phyloP scores from a whole-genome alignment of 2,329 filamentous ascomycete species.

The Torrubiella hemipterigena region DNA sequence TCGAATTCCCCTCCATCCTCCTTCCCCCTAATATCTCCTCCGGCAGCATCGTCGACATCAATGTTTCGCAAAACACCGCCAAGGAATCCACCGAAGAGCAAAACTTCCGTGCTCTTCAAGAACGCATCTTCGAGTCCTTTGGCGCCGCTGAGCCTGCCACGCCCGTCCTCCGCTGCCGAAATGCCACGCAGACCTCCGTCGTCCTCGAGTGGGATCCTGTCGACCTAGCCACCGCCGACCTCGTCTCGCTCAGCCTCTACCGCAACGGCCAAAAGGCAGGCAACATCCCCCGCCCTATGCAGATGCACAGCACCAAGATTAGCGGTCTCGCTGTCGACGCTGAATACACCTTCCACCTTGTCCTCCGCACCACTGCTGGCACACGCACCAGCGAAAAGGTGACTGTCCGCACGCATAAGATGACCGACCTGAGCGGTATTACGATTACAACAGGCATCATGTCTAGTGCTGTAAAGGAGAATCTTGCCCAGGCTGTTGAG shows the following conservation, averaged over 20 bases:
- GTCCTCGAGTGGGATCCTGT: constrained; percentile 98
- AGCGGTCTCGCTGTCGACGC: constrained; percentile 92
- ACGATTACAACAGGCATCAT: constrained; percentile 80
- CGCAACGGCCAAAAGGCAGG: constrained; percentile 95
- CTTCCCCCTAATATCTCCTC: constrained; percentile 91
- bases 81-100: constrained; percentile 66
- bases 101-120: constrained; percentile 75
- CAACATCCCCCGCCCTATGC: constrained; percentile 75
- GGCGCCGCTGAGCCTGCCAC: constrained; percentile 65
- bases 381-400: constrained; percentile 77
- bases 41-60: constrained; percentile 96
- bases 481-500: constrained; percentile 62
- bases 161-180: constrained; percentile 79
- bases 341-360: constrained; percentile 88
- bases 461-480: constrained; percentile 59
- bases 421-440: constrained; percentile 93
- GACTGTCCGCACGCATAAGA: constrained; percentile 85
- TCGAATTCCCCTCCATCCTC: constrained; percentile 96
- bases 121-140: constrained; percentile 76
- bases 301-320: constrained; percentile 94
- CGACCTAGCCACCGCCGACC: constrained; percentile 79
- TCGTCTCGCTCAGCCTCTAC: constrained; percentile 81
- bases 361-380: constrained; percentile 81
- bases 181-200: constrained; percentile 95
- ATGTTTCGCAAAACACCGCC: constrained; percentile 72